Conservation (phyloP, 352 stramenopile species). For the Phytopythium cucurbitacearum region DNA sequence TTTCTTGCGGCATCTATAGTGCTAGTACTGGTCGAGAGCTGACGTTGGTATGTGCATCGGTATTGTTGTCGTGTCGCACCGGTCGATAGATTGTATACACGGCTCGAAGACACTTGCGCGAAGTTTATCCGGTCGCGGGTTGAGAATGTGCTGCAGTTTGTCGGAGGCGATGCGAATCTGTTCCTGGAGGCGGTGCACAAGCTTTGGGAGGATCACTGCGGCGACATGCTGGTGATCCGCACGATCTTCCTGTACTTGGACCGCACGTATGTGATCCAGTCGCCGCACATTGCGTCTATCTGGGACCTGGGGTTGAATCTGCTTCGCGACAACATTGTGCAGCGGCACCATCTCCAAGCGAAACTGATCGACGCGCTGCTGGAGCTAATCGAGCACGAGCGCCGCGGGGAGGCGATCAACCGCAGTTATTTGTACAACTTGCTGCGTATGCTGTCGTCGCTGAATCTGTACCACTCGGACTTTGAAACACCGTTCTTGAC, state of each 20-base stretch:
- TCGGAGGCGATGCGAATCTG: slow-evolving; percentile 54
- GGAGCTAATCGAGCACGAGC: slow-evolving; percentile 85
- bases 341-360: slow-evolving; percentile 46
- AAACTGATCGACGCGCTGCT: slow-evolving; percentile 76
- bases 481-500: slow-evolving; percentile 88
- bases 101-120: slow-evolving; percentile 66
- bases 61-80: not conserved
- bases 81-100: slow-evolving; percentile 46
- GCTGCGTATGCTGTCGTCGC: slow-evolving; percentile 77
- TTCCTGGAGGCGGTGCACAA: slow-evolving; percentile 77
- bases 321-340: slow-evolving; percentile 54
- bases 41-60: not conserved
- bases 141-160: slow-evolving; percentile 49
- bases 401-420: slow-evolving; percentile 84
- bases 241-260: slow-evolving; percentile 94
- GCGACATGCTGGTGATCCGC: slow-evolving; percentile 90
- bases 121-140: slow-evolving; percentile 57
- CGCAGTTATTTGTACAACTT: slow-evolving; percentile 78
- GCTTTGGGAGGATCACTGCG: slow-evolving; percentile 89
- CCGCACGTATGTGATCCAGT: slow-evolving; percentile 87
- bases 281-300: slow-evolving; percentile 78
- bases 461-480: slow-evolving; percentile 80
- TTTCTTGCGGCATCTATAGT: not conserved
- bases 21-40: not conserved
- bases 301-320: slow-evolving; percentile 89